These are phyloP conservation scores for Tricholoma matsutake DNA, from an alignment of 768 basidiomycete genomes.

Conservation along the genomic window DNA sequence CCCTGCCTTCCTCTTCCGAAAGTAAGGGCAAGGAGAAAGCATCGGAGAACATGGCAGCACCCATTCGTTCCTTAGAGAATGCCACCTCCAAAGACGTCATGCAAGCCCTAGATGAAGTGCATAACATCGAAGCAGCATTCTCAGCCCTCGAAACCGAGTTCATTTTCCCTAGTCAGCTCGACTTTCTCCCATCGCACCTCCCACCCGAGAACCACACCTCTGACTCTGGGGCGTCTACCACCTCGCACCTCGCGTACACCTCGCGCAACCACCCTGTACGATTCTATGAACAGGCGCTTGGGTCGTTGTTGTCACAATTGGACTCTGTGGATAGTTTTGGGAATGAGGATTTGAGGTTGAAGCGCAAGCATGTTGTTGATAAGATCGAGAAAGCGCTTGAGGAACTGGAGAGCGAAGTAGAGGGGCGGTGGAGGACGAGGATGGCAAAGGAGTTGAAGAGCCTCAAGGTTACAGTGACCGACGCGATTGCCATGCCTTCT, in stretches of 20 bases:
- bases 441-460: conserved; percentile 22
- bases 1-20: conserved; percentile 1
- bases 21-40: conserved; percentile 41
- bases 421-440: conserved; percentile 34
- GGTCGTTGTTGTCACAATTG: conserved; percentile 49
- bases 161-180: conserved; percentile 36
- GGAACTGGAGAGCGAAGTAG: conserved; percentile 48
- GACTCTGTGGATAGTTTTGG: conserved; percentile 64
- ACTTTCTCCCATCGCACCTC: conserved; percentile 39
- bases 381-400: conserved; percentile 56
- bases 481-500: conserved; percentile 2
- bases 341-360: conserved; percentile 46
- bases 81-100: conserved; percentile 27
- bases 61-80: conserved; percentile 10
- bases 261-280: conserved; percentile 57
- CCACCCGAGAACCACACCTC: conserved; percentile 17
- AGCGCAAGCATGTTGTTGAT: conserved; percentile 52
- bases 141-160: conserved; percentile 35
- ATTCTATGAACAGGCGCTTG: conserved; percentile 60
- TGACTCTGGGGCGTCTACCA: conserved; percentile 17
- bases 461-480: conserved; percentile 5
- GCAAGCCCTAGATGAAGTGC: conserved; percentile 37
- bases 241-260: conserved; percentile 52
- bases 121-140: conserved; percentile 41
- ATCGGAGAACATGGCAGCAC: conserved; percentile 7